These are phyloP conservation scores for Candida sojae DNA, from an alignment of 1,139 yeast species.

Conservation along the genomic window DNA sequence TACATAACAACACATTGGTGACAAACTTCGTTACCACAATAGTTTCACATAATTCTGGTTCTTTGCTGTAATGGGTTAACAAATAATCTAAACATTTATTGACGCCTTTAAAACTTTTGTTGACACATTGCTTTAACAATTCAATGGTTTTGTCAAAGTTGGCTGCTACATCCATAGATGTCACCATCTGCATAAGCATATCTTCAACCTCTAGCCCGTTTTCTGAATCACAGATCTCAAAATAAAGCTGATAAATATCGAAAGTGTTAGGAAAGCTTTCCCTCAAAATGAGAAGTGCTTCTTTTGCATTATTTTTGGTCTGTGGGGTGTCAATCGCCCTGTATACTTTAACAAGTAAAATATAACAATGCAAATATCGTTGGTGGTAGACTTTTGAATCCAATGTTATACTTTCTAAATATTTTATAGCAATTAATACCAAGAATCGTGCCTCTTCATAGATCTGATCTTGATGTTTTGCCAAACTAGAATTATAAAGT, in stretches of 20 bases:
- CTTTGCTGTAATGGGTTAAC: conserved; percentile 19
- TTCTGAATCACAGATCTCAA: conserved; percentile 7
- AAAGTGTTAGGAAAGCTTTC: conserved; percentile 8
- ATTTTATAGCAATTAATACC: conserved; percentile 7
- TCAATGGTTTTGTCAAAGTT: conserved; percentile 16
- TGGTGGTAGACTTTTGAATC: conserved; percentile 5
- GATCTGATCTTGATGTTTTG: conserved; percentile 2
- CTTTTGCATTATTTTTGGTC: conserved; percentile 2
- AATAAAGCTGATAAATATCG: conserved; percentile 11
- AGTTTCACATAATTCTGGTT: conserved; percentile 20
- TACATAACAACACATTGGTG: conserved; percentile 7
- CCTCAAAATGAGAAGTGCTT: conserved; percentile 8
- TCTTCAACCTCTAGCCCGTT: conserved; percentile 5
- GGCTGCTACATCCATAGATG: conserved; percentile 17
- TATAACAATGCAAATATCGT: conserved; percentile 10
- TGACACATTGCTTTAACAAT: conserved; percentile 18
- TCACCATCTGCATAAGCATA: conserved; percentile 25
- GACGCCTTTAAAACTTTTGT: conserved; percentile 18
- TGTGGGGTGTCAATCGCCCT: conserved; percentile 6
- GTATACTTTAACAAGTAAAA: conserved; percentile 10
- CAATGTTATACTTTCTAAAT: conserved; percentile 8
- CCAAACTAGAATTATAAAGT: conserved; percentile 11
- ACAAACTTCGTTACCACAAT: conserved; percentile 15
- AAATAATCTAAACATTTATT: conserved; percentile 26
- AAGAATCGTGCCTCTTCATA: conserved; percentile 7